Conservation (phyloP, 2,329 filamentous ascomycete genomes). For the Sporothrix brunneoviolacea region DNA sequence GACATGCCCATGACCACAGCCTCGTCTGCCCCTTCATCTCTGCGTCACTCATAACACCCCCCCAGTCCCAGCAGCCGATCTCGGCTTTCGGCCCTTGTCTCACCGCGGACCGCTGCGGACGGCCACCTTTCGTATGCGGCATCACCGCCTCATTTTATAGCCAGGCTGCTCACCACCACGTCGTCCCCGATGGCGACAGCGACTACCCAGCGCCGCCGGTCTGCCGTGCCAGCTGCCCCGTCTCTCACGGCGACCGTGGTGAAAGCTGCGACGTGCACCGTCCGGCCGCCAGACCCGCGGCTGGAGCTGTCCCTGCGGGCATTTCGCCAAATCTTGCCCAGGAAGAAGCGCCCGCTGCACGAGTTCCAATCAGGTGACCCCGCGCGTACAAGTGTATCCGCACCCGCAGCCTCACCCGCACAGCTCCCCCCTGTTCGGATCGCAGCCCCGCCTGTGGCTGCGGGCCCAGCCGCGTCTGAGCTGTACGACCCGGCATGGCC, state of each 20-base stretch:
- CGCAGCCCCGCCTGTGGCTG: background rate
- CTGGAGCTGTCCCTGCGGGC: slow-evolving; percentile 9
- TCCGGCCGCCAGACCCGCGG: slow-evolving; percentile 2
- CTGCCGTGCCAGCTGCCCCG: too few relatives aligned
- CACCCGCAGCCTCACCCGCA: too few relatives aligned
- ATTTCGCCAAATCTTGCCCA: slow-evolving; percentile 2
- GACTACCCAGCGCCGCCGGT: background rate
- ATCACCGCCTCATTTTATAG: background rate
- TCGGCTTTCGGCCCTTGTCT: too few relatives aligned
- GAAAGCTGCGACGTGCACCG: background rate
- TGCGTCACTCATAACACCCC: too few relatives aligned
- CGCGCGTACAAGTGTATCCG: too few relatives aligned
- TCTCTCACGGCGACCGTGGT: background rate
- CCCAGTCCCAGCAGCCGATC: too few relatives aligned
- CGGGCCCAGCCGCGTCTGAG: background rate
- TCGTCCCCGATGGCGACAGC: background rate
- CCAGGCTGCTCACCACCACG: background rate
- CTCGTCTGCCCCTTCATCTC: too few relatives aligned
- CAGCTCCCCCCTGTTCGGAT: too few relatives aligned
- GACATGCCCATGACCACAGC: too few relatives aligned
- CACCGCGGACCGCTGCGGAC: too few relatives aligned
- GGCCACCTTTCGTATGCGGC: too few relatives aligned
- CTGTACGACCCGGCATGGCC: slow-evolving; percentile 15
- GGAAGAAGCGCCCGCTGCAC: slow-evolving; percentile 2
- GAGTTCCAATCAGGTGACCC: background rate